A percentile compares a stretch with the other conserved stretches of the same genome.
These are phyloP conservation scores for Agrostemma githago DNA, from an alignment of 148 eudicot genomes.

Conservation along the genomic window DNA sequence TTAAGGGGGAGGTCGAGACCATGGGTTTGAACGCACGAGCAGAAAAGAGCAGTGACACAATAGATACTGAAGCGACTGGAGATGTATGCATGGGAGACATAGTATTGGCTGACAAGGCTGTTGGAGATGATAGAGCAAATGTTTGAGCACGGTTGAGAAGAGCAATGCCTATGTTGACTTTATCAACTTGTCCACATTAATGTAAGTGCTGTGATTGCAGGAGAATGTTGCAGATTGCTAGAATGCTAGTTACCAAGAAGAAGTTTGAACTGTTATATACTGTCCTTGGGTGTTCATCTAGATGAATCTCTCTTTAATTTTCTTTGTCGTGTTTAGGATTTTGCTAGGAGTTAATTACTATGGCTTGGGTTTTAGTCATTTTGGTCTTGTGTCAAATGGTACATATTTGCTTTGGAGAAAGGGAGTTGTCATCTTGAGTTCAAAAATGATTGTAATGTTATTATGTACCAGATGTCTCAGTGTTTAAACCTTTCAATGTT, in stretches of 20 bases:
- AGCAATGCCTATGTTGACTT: constrained; percentile 44
- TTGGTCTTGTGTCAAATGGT: constrained; percentile 15
- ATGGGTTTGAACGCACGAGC: constrained; percentile 11
- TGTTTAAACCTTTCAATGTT: constrained; percentile 20
- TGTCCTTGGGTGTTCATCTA: constrained; percentile 9
- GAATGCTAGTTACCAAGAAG: background rate
- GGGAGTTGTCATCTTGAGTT: constrained; percentile 19
- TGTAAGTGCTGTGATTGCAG: constrained; percentile 37
- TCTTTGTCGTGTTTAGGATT: constrained; percentile 11
- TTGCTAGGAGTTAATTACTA: constrained; percentile 6
- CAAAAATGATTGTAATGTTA: constrained; percentile 14
- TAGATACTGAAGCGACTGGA: constrained; percentile 19
- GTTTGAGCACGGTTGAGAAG: constrained; percentile 24
- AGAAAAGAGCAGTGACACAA: background rate
- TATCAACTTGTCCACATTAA: constrained; percentile 31
- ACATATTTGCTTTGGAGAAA: constrained; percentile 15
- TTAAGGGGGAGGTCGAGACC: constrained; percentile 20
- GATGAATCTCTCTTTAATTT: constrained; percentile 1
- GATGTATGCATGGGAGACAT: constrained; percentile 27
- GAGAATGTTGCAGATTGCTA: constrained; percentile 17
- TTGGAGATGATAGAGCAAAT: constrained; percentile 9
- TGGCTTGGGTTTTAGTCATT: constrained; percentile 13
- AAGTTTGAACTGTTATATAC: constrained; percentile 27
- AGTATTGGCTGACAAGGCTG: constrained; percentile 11
- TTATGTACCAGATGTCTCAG: constrained; percentile 18